Evolutionary conservation across 495 filamentous ascomycete species (phyloP), one percentile per base, ranked within the genome.

Genomic region (Xylaria acuta): DNA sequence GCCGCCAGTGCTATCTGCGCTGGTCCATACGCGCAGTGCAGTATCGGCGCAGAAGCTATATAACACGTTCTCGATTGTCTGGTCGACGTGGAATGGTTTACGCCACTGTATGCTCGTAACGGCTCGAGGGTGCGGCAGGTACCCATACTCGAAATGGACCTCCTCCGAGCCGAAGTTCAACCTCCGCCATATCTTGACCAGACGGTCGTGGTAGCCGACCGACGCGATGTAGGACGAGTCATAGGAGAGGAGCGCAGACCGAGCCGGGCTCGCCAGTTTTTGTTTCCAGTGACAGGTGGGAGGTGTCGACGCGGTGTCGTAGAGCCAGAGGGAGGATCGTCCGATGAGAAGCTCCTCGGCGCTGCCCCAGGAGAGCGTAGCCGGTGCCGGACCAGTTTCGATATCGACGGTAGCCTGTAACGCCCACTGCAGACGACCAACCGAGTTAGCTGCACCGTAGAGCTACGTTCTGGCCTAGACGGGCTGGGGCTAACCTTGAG

Each of bases 131-230:
- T 99, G 96, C 16, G 90, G 83, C 1, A 99, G 88, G 81, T 99
- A 99, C 5, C 90, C 89, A 76, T 94, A 93, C 75, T 98, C 96
- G 79, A 98, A 97, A 40, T 92, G 89, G 30, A 92, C 92, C 75
- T 95, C 92, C 72, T 92, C 90, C 14, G 89, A 87, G 22, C 93
- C 93, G 80, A 93, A 97, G n/a, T 91, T 92, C 25, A 97, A 82
- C 72, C 95, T 86, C 72, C 94, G 88, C 96, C 96, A 99, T 77
- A 98, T 87, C 82, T 98, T 99, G 62, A 95, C 89, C 27, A 98
- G 84, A 51, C 92, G 87, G 77, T 98, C 96, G 78, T 93, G 90
- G 59, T 83, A 82, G 41, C 94, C 94, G 11, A 93, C 89, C 5
- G 93, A 94, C 14, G 95, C 95, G 45, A 97, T 92, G 40, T 97